Evolutionary conservation across 202 grass and related monocot species (phyloP), one percentile per base, ranked within the genome.

Genomic region (Saccharum hybrid): DNA sequence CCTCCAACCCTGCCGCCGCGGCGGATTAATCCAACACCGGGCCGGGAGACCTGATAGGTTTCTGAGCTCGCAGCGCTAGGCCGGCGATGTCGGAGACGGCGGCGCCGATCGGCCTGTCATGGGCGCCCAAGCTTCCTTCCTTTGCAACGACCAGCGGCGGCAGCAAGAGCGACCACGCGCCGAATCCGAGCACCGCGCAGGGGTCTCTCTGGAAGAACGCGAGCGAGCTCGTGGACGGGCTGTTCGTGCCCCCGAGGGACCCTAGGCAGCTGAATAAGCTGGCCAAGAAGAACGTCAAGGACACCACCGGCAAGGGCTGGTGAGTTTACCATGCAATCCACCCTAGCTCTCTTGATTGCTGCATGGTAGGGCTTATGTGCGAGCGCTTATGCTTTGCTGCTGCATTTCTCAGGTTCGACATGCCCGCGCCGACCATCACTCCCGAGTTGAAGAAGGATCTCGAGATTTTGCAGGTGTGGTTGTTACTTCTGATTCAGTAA

Each of bases 391-490:
- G 69, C 16, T 80, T 1, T 54, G 70, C n/a, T 37, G 61, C 66
- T 7, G 46, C n/a, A 19, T 72, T 68, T 82, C 76, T 15, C 72
- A 98, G 93, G 91, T 98, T 98, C 46, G 96, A 98, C 86, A 96
- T 98, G 96, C 90, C 96, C 1, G 96, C 96, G 56, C 96, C 91
- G 66, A 89, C 23, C 65, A 86, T 98, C 43, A 98, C 96, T 1
- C 96, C 93, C 10, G 89, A 94, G 83, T 34, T 98, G 71, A 96
- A 98, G 90, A 94, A 92, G 79, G 96, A 98, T 73, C 91, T 98
- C 11, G 83, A 94, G 75, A 79, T 98, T 91, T 86, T 98, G 77
- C 92, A 93, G 92, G 93, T 96, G 63, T 66, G 40, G 18, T 77
- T 80, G 39, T 69, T 71, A 14, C 31, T 63, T 45, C 6, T 10